Evolutionary conservation across 78 protist genomes (phyloP).

Genomic region (Paulinella micropora): DNA sequence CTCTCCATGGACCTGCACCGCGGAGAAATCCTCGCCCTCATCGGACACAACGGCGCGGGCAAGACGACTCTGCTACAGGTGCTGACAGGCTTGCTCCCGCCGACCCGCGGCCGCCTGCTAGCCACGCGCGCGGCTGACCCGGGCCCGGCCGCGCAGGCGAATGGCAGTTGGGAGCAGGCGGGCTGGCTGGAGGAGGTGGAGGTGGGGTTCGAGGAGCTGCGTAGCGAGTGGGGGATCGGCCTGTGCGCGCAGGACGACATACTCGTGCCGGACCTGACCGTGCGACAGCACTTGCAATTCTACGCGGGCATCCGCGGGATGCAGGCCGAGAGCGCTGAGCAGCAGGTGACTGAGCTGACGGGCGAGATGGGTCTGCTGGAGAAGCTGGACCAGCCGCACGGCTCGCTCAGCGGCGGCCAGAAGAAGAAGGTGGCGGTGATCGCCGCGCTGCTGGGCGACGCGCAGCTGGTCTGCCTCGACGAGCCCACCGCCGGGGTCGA

Average conservation of each 20-base stretch:
- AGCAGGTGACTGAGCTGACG: neutral
- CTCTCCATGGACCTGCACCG: neutral
- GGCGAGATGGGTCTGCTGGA: neutral
- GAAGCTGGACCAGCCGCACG: neutral
- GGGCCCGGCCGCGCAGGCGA: too few relatives aligned
- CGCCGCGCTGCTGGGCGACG: slow-evolving; percentile 8
- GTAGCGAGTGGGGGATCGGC: neutral
- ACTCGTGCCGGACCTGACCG: slow-evolving; percentile 57
- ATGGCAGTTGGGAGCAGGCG: too few relatives aligned
- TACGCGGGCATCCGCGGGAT: slow-evolving; percentile 55
- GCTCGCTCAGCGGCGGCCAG: slow-evolving; percentile 3
- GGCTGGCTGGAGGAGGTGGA: too few relatives aligned
- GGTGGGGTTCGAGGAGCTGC: neutral
- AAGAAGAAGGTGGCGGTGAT: too few relatives aligned
- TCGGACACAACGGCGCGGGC: slow-evolving; percentile 78
- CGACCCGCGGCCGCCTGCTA: slow-evolving; percentile 47
- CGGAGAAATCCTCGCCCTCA: slow-evolving; percentile 18
- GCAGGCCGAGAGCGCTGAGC: neutral
- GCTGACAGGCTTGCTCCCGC: slow-evolving; percentile 53
- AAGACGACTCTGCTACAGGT: slow-evolving; percentile 58
- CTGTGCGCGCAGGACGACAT: slow-evolving; percentile 54
- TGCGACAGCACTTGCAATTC: slow-evolving; percentile 57
- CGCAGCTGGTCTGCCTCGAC: slow-evolving; percentile 13
- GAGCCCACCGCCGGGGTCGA: slow-evolving; percentile 46
- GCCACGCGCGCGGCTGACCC: neutral